Evolutionary conservation across 441 rosid genomes (phyloP), one percentile per base, ranked within the genome.

Genomic region (Eutrema salsugineum): DNA sequence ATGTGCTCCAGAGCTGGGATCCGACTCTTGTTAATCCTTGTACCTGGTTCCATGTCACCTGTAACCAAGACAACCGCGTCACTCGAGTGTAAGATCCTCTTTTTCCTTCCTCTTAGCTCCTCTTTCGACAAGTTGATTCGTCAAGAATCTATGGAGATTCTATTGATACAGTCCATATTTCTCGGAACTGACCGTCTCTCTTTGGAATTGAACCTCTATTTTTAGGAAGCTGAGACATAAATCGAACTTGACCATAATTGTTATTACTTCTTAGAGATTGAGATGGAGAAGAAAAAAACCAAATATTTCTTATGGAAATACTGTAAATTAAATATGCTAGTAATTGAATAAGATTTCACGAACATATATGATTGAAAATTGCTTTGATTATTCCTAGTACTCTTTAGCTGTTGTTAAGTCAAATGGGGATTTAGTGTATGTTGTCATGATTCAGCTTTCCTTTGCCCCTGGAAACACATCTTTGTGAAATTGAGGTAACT

Each of bases 1-100:
- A 82, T 84, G 97, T 89, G n/a, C 91, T 93, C 56, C 96, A 91
- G 82, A 91, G 98, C 83, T 93, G 98, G 98, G 97, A 93, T 86
- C 96, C 98, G 11, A 91, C 88, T 58, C 96, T 93, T 17, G 98
- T 93, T 44, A 91, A 83, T 54, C 96, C 98, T 1, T 93, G 97
- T 66, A 93, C 98, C 44, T 93, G 98, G 98, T 94, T 94, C 76
- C 98, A 94, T 66, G 81, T 91, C 83, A 91, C 97, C 58, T 94
- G 99, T 81, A 88, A 93, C 75, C 93, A 78, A 79, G 81, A 89
- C 59, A 88, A 82, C 70, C 96, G 89, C 70, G 98, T 93, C 54
- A 91, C 98, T 35, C 86, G 98, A 55, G 73, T 93, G 98, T 93
- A 83, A 42, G 82, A 19, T n/a, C 68, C 48, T 67, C 66, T 66